phyloP scores from a whole-genome alignment of 208 protist genomes.

The Trichomonas gallinae region DNA sequence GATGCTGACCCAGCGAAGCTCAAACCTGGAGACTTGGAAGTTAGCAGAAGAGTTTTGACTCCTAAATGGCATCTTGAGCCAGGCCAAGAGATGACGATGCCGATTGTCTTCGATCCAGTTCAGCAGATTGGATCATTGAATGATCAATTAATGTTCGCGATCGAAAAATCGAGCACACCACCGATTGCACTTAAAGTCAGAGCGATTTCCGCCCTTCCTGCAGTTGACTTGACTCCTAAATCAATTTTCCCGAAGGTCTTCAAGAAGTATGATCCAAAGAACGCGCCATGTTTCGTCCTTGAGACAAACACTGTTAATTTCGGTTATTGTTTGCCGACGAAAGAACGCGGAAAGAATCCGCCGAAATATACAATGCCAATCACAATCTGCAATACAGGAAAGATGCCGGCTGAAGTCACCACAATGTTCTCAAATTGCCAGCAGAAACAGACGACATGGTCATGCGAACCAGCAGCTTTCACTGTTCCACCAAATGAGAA shows the following conservation, averaged over 20 bases:
- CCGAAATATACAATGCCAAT: not conserved
- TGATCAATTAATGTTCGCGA: not conserved
- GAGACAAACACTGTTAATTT: not conserved
- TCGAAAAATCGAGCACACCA: not conserved
- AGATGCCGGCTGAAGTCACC: not conserved
- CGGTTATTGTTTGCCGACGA: not conserved
- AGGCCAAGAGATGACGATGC: not conserved
- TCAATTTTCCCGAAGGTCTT: not conserved
- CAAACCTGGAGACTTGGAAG: not conserved
- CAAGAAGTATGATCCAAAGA: not conserved
- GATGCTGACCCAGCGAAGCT: not conserved
- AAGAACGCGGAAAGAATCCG: not conserved
- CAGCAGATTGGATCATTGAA: not conserved
- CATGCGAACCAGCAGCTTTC: not conserved
- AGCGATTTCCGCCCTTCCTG: not conserved
- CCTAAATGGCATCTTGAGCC: not conserved
- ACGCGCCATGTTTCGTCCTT: not conserved
- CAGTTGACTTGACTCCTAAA: not conserved
- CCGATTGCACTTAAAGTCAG: not conserved
- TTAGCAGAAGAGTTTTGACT: not conserved
- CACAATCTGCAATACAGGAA: not conserved
- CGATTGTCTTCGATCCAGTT: not conserved
- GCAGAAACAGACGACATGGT: not conserved
- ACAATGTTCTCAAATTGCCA: not conserved
- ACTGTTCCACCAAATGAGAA: not conserved